These are phyloP conservation scores for Cordyceps cicadae DNA, from an alignment of 2,329 filamentous ascomycete genomes.

Conservation along the genomic window DNA sequence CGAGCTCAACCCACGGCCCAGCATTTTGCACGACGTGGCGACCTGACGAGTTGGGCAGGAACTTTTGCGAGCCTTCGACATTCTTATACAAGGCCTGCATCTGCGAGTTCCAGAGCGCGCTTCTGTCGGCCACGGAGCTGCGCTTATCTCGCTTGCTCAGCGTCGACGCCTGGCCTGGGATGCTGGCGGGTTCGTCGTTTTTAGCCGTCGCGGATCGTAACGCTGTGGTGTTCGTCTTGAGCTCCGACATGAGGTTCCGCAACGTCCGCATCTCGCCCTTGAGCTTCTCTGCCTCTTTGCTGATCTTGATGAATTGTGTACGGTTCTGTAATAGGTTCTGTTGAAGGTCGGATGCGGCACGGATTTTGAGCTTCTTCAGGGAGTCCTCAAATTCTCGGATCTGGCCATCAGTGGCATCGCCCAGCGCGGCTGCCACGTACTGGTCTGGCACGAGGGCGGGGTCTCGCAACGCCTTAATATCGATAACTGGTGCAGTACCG, in stretches of 20 bases:
- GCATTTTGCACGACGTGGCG: slow-evolving; percentile 92
- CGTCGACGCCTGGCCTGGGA: slow-evolving; percentile 43
- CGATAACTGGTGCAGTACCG: slow-evolving; percentile 56
- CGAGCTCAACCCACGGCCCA: slow-evolving; percentile 88
- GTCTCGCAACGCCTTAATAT: slow-evolving; percentile 70
- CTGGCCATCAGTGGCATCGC: slow-evolving; percentile 80
- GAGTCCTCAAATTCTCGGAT: slow-evolving; percentile 74
- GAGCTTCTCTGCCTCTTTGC: slow-evolving; percentile 95
- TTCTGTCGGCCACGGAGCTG: slow-evolving; percentile 72
- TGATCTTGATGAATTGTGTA: slow-evolving; percentile 98
- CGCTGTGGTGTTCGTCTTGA: slow-evolving; percentile 69
- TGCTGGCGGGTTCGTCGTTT: slow-evolving; percentile 37
- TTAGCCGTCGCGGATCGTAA: slow-evolving; percentile 52
- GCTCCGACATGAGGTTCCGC: slow-evolving; percentile 81
- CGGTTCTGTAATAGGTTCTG: slow-evolving; percentile 96
- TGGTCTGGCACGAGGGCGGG: slow-evolving; percentile 72
- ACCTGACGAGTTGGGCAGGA: slow-evolving; percentile 81
- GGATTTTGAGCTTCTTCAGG: slow-evolving; percentile 66
- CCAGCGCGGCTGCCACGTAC: slow-evolving; percentile 65
- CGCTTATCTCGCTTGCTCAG: slow-evolving; percentile 70
- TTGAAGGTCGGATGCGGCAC: slow-evolving; percentile 76
- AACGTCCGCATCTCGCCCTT: slow-evolving; percentile 93
- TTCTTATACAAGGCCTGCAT: slow-evolving; percentile 82
- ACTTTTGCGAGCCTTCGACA: slow-evolving; percentile 97
- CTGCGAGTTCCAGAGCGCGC: slow-evolving; percentile 59